These are phyloP conservation scores for Hippophae tibetana DNA, from an alignment of 306 rosid species.

Conservation along the genomic window DNA sequence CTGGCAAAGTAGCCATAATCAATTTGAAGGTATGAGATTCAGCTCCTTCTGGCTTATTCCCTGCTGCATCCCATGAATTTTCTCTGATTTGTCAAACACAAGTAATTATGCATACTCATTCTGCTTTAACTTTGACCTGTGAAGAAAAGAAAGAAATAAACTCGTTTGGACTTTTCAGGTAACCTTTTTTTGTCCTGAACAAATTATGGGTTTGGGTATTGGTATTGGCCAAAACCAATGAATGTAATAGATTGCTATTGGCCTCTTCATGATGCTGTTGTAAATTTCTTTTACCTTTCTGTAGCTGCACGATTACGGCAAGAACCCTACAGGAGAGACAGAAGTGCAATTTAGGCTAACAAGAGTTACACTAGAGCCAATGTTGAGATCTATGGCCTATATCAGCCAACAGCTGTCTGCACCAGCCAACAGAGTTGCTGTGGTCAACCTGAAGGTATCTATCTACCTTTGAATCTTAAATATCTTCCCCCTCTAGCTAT, in stretches of 20 bases:
- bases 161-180: constrained; percentile 8
- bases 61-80: constrained; percentile 2
- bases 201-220: neutral
- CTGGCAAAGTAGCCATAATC: constrained; percentile 51
- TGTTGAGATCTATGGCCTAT: constrained; percentile 65
- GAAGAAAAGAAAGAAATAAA: constrained; percentile 1
- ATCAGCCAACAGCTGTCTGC: constrained; percentile 61
- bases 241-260: constrained; percentile 16
- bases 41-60: neutral
- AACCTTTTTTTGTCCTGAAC: neutral
- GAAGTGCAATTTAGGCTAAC: constrained; percentile 66
- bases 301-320: constrained; percentile 68
- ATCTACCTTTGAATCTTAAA: neutral
- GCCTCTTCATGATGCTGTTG: constrained; percentile 17
- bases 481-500: neutral
- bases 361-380: constrained; percentile 64
- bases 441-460: constrained; percentile 63
- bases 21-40: constrained; percentile 54
- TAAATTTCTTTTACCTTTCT: constrained; percentile 13
- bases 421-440: constrained; percentile 66
- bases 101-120: neutral
- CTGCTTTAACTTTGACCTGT: neutral
- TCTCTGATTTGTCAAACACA: neutral
- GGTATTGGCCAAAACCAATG: constrained; percentile 1
- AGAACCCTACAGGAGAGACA: constrained; percentile 49